Evolutionary conservation across 768 basidiomycete species (phyloP), one percentile per base, ranked within the genome.

Genomic region (Auricularia heimuer): DNA sequence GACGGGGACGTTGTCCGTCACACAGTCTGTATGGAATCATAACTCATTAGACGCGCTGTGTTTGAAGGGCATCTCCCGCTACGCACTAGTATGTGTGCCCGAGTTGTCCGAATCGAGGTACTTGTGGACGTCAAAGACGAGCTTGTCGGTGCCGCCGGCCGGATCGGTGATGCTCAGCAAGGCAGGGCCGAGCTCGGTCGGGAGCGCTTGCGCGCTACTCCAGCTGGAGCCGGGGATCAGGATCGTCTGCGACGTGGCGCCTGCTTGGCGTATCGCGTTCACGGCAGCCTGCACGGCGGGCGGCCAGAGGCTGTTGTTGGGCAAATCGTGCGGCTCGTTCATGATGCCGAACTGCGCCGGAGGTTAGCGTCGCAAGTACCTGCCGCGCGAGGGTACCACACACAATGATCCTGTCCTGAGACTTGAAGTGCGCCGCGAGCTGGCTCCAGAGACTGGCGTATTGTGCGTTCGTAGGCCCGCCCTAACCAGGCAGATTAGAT

Each of bases 251-350:
- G 70, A 67, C 4, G 69, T 75, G 2, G 80, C 75, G 16, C 80
- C 79, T 1, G 78, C 78, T 6, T 71, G 69, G 62, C 79, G 77
- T 65, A 81, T 76, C 11, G 78, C 77, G 64, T 75, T 78, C 67
- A 81, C 77, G 33, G 73, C 76, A 42, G 71, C 74, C 63, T 81
- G 79, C 34, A 73, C 69, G 18, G 74, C 66, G 18, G 67, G 69
- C 47, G 37, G 62, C 75, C 75, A 62, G 73, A 70, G 65, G 70
- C 70, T 68, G 62, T 78, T 68, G 66, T 77, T 72, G 39, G 73
- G 73, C 39, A 81, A 66, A 64, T 82, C 79, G 67, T 81, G 80
- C 3, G 81, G 81, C 72, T 82, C 80, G 69, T 81, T 81, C 79
- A 80, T 81, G 66, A 79, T 67, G n/a, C 71, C 75, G 16, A 51